A percentile compares a stretch with the other conserved stretches of the same genome.
Evolutionary conservation across 2,329 filamentous ascomycete species (phyloP).

Genomic region (Fusarium xyrophilum): DNA sequence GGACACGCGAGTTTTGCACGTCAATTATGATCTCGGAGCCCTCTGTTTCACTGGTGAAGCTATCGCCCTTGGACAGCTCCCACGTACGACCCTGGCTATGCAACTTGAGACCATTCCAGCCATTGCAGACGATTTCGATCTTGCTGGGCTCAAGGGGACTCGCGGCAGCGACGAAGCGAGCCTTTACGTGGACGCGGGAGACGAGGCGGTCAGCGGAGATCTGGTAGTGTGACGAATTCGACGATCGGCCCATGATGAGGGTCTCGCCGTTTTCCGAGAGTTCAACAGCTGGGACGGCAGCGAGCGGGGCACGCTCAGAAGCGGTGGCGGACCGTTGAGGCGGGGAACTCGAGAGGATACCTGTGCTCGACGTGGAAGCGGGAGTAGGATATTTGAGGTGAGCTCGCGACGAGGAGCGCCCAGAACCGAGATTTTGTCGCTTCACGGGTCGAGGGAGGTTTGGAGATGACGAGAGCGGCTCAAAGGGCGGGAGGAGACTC

Average conservation of each 20-base stretch:
- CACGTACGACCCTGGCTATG: conserved; percentile 89
- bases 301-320: conserved; percentile 83
- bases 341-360: conserved; percentile 87
- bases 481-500: conserved; percentile 78
- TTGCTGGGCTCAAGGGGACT: conserved; percentile 74
- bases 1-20: conserved; percentile 88
- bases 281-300: conserved; percentile 80
- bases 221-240: conserved; percentile 94
- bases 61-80: conserved; percentile 86
- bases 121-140: conserved; percentile 88
- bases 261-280: conserved; percentile 82
- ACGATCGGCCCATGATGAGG: conserved; percentile 88
- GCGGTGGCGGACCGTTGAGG: conserved; percentile 65
- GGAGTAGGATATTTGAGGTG: conserved; percentile 87
- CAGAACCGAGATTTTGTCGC: conserved; percentile 60
- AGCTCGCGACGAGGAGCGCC: conserved; percentile 45
- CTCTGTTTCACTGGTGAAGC: conserved; percentile 88
- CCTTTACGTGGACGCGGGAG: conserved; percentile 91
- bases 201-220: conserved; percentile 90
- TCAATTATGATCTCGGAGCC: conserved; percentile 92
- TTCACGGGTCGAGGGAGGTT: conserved; percentile 72
- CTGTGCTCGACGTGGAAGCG: conserved; percentile 90
- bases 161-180: conserved; percentile 76
- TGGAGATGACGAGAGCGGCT: conserved; percentile 80
- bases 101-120: conserved; percentile 94